phyloP scores from a whole-genome alignment of 75 land plant species.

The Pinus taeda region DNA sequence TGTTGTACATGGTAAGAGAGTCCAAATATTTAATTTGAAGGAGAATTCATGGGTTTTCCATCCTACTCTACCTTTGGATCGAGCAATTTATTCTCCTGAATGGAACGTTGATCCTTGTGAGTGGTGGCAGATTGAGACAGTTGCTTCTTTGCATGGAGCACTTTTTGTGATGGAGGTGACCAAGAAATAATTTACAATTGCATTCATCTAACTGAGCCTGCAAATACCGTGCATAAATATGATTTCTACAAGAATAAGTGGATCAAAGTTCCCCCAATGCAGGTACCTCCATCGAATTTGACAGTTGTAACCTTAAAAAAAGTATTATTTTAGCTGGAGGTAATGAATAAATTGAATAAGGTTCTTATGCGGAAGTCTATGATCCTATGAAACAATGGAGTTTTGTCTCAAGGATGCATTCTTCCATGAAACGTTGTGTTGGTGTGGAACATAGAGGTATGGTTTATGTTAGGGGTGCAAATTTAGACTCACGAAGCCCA shows the following conservation, averaged over 20 bases:
- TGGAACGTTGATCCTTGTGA: conserved; percentile 22
- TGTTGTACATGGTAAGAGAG: conserved; percentile 27
- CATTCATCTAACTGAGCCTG: conserved; percentile 8
- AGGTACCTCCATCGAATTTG: conserved; percentile 16
- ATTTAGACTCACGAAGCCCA: conserved; percentile 7
- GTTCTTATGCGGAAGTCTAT: conserved; percentile 22
- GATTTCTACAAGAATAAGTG: conserved; percentile 16
- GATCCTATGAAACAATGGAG: conserved; percentile 14
- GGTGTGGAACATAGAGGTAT: conserved; percentile 21
- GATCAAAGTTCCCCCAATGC: conserved; percentile 20
- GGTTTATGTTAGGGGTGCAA: conserved; percentile 23
- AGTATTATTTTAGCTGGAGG: conserved; percentile 19
- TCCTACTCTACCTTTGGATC: conserved; percentile 24
- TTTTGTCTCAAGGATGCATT: conserved; percentile 16
- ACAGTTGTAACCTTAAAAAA: conserved; percentile 15
- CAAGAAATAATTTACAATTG: conserved; percentile 2
- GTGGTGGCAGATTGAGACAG: conserved; percentile 31
- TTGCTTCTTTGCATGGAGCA: conserved; percentile 18
- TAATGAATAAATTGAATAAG: conserved; percentile 11
- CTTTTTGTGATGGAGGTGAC: conserved; percentile 24
- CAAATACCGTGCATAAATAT: conserved; percentile 19
- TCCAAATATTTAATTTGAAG: conserved; percentile 13
- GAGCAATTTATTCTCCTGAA: conserved; percentile 7
- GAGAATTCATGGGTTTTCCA: conserved; percentile 17
- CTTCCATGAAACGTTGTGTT: conserved; percentile 20